These are phyloP conservation scores for Fusarium sp. DNA, from an alignment of 2,329 filamentous ascomycete genomes.

Conservation along the genomic window DNA sequence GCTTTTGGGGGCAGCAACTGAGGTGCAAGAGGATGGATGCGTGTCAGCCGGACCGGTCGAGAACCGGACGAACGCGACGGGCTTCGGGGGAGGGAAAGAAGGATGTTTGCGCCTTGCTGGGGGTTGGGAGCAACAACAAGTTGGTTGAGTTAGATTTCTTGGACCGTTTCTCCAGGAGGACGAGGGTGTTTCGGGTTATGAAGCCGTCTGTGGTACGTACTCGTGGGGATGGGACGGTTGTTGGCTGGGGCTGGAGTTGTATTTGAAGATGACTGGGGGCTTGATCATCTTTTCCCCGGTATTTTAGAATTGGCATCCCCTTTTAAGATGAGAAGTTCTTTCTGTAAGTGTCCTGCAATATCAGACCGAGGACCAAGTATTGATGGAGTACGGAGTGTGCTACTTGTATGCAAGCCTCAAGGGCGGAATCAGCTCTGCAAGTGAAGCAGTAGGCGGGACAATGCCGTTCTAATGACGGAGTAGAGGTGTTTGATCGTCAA, in stretches of 20 bases:
- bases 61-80: background rate
- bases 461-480: slow-evolving; percentile 28
- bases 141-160: slow-evolving; percentile 1
- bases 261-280: slow-evolving; percentile 3
- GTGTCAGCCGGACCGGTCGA: slow-evolving; percentile 11
- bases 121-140: slow-evolving; percentile 1
- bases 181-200: slow-evolving; percentile 11
- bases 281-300: slow-evolving; percentile 30
- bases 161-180: slow-evolving; percentile 7
- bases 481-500: slow-evolving; percentile 36
- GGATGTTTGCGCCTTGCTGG: background rate
- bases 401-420: background rate
- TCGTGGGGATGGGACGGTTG: slow-evolving; percentile 19
- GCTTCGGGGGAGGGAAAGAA: slow-evolving; percentile 4
- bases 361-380: background rate
- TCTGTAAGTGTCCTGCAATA: background rate
- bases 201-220: slow-evolving; percentile 19
- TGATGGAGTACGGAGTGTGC: background rate
- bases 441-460: slow-evolving; percentile 16
- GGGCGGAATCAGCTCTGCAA: background rate
- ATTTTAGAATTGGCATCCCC: slow-evolving; percentile 37
- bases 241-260: slow-evolving; percentile 7
- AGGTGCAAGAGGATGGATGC: background rate
- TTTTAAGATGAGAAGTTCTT: slow-evolving; percentile 18
- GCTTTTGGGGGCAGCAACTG: slow-evolving; percentile 6